These are phyloP conservation scores for Suillus alpinus DNA, from an alignment of 768 basidiomycete species.

Conservation along the genomic window DNA sequence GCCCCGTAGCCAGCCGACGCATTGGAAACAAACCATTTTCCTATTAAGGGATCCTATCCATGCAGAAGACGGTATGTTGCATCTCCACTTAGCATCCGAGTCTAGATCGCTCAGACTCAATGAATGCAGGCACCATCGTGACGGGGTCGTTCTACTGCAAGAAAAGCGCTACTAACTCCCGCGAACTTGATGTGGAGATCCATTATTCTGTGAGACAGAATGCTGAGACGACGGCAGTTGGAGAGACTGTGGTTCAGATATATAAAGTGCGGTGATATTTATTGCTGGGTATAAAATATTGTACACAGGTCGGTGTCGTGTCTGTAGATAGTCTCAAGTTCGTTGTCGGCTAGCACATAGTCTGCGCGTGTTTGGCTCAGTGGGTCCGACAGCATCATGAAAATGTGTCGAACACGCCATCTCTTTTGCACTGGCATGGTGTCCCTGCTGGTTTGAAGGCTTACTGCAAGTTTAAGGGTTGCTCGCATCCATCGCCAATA, in stretches of 20 bases:
- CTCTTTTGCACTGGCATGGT: too few species aligned
- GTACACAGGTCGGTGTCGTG: background rate
- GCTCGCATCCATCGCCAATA: too few species aligned
- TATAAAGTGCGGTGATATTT: conserved; percentile 64
- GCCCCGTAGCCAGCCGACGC: conserved; percentile 81
- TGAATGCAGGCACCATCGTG: conserved; percentile 61
- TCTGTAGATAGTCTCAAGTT: background rate
- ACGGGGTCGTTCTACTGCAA: conserved; percentile 78
- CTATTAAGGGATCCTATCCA: conserved; percentile 74
- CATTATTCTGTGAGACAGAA: conserved; percentile 60
- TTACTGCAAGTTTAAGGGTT: too few species aligned
- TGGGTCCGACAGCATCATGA: too few species aligned
- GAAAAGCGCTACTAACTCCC: conserved; percentile 76
- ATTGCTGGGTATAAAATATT: background rate
- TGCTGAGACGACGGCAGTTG: conserved; percentile 23
- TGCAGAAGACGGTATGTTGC: conserved; percentile 66
- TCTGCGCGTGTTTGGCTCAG: too few species aligned
- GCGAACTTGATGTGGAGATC: conserved; percentile 91
- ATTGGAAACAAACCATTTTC: conserved; percentile 97
- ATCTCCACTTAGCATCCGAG: background rate
- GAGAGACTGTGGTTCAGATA: conserved; percentile 65
- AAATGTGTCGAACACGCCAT: too few species aligned
- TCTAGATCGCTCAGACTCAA: background rate
- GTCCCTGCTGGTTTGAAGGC: too few species aligned
- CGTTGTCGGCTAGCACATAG: background rate